A percentile compares a stretch with the other conserved stretches of the same genome.
Conservation (phyloP, 768 basidiomycete genomes). For the Filobasidium wieringae region DNA sequence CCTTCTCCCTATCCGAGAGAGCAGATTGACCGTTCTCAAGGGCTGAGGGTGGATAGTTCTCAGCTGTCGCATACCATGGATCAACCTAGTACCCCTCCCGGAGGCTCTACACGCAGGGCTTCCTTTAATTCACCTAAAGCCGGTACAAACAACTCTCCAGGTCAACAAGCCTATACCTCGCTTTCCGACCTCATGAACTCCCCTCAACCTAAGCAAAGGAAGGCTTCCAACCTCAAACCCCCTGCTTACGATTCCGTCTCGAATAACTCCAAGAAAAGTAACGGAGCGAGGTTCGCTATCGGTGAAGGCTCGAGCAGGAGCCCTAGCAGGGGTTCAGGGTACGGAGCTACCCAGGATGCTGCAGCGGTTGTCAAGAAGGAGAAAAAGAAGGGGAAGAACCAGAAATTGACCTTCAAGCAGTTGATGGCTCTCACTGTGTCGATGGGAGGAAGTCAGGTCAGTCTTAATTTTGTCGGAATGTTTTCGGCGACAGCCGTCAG, state of each 20-base stretch:
- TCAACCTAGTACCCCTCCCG: neutral
- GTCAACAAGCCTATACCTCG: slow-evolving; percentile 31
- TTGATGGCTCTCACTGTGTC: slow-evolving; percentile 50
- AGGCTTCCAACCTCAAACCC: slow-evolving; percentile 6
- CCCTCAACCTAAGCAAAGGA: neutral
- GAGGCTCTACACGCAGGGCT: neutral
- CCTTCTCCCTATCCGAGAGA: no score
- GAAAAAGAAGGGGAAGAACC: slow-evolving; percentile 21
- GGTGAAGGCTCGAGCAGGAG: neutral
- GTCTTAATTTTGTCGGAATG: no score
- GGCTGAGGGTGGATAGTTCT: no score
- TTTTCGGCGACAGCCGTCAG: neutral
- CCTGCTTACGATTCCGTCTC: neutral
- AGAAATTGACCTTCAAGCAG: slow-evolving; percentile 27
- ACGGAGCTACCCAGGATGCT: neutral
- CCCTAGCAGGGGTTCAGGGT: neutral
- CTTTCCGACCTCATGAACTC: slow-evolving; percentile 27
- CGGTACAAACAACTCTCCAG: neutral
- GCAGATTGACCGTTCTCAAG: no score
- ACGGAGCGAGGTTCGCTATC: slow-evolving; percentile 13
- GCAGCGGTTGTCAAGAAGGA: slow-evolving; percentile 6
- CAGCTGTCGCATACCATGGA: no score
- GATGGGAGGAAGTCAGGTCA: slow-evolving; percentile 63
- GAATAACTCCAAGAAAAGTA: no score
- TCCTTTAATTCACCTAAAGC: neutral